Base-by-base conservation (phyloP, 2,329 filamentous ascomycete genomes). In the Exophiala alcalophila region DNA sequence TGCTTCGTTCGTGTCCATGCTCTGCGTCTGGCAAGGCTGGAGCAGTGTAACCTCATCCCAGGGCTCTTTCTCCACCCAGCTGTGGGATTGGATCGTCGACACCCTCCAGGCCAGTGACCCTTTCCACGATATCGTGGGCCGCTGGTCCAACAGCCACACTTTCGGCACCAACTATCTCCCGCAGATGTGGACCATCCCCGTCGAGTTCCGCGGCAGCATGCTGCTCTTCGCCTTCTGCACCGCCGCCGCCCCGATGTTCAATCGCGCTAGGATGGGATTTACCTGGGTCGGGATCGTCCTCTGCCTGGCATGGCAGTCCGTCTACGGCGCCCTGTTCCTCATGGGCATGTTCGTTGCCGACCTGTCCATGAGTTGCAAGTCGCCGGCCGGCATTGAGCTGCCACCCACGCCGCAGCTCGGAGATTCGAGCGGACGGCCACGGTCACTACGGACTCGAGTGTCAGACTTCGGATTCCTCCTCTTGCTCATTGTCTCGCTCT, bases 151-250 rank as follows among this genome's bases (percentile, higher is more conserved):
- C 24, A 42, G 41, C 8, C 49, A 55, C 20, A 14, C 16, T 6
- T 42, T 26, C 21, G 14, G 25, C 20, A 35, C 30, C 5, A 27
- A 11, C 5, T 44, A 38, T 19, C 34, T 44, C 10, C 20, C 26
- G 20, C 41, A 44, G 18, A 44, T 47, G 25, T 71, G 68, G 68
- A 69, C 66, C 4, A 69, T 71, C 16, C 66, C 67, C 1, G 61
- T 69, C 8, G 67, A 70, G 49, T 65, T 69, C 32, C 65, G 66
- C 25, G 64, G 65, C 44, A 70, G 66, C 2, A 61, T 62, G 10
- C 15, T 36, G n/a, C 32, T 49, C 12, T 49, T 49, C 30, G 21
- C 25, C 15, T 21, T 40, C 23, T 19, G 26, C 11, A 25, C 27
- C 15, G 31, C 31, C 10, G 24, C 23, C 10, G 34, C 19, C 23